Percentiles rank a stretch among this genome's conserved stretches.
These are phyloP conservation scores for Aquilaria sinensis DNA, from an alignment of 345 rosid genomes.

Conservation along the genomic window DNA sequence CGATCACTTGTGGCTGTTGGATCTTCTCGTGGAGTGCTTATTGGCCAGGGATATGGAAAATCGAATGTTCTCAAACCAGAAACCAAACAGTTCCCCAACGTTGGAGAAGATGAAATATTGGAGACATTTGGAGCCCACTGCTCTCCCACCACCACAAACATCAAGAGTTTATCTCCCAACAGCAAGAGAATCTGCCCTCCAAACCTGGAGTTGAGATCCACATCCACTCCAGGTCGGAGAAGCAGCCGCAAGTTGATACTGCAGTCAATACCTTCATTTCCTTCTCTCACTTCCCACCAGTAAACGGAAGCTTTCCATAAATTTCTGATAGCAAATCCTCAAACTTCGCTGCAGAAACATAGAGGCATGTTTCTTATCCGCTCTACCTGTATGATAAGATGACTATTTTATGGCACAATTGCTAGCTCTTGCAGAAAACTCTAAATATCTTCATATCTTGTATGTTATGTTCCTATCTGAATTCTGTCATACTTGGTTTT, in stretches of 20 bases:
- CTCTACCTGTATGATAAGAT: background rate
- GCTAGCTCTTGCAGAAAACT: too few species aligned
- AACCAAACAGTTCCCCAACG: conserved; percentile 33
- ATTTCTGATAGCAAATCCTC: background rate
- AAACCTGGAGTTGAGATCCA: conserved; percentile 40
- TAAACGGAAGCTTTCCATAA: conserved; percentile 22
- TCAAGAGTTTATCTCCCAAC: conserved; percentile 78
- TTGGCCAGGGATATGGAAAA: conserved; percentile 32
- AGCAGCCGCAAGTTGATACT: conserved; percentile 87
- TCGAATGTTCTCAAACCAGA: conserved; percentile 33
- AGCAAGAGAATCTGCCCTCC: conserved; percentile 97
- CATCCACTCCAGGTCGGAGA: conserved; percentile 40
- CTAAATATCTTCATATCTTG: too few species aligned
- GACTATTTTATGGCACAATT: too few species aligned
- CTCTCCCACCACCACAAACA: conserved; percentile 32
- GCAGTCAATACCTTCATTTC: conserved; percentile 91
- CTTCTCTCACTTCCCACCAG: conserved; percentile 86
- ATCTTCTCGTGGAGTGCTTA: conserved; percentile 10
- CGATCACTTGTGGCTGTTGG: conserved; percentile 44
- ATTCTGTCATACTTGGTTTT: background rate
- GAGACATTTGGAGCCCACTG: conserved; percentile 46
- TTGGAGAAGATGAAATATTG: conserved; percentile 54
- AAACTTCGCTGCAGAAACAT: too few species aligned
- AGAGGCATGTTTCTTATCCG: too few species aligned
- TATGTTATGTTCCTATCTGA: background rate